These are phyloP conservation scores for Trametes cingulata DNA, from an alignment of 768 basidiomycete genomes.

Conservation along the genomic window DNA sequence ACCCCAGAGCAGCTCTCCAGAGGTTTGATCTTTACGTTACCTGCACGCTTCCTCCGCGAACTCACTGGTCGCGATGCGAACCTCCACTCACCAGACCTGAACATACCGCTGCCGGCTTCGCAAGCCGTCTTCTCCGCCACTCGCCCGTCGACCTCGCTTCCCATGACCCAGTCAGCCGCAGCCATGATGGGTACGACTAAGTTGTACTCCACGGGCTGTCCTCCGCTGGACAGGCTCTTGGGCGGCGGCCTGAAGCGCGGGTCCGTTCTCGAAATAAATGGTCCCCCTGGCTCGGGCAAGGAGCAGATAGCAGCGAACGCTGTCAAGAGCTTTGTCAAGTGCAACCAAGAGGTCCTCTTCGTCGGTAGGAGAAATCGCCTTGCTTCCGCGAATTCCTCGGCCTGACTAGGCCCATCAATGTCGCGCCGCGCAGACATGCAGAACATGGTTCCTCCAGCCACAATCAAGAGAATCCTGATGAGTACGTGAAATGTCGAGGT, in stretches of 20 bases:
- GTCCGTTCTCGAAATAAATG: conserved; percentile 70
- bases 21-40: conserved; percentile 40
- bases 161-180: conserved; percentile 60
- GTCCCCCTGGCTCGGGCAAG: conserved; percentile 73
- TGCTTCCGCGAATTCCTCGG: conserved; percentile 22
- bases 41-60: conserved; percentile 3
- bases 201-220: conserved; percentile 44
- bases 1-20: conserved; percentile 50
- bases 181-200: conserved; percentile 35
- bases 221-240: conserved; percentile 57
- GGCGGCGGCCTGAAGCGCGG: conserved; percentile 64
- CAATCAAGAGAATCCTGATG: conserved; percentile 32
- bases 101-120: conserved; percentile 46
- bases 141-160: conserved; percentile 31
- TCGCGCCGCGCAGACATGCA: conserved; percentile 44
- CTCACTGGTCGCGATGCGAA: conserved; percentile 5
- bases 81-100: conserved; percentile 45
- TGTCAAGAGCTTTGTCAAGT: conserved; percentile 47
- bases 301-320: conserved; percentile 55
- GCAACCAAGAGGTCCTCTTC: conserved; percentile 57
- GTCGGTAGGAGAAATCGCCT: conserved; percentile 47
- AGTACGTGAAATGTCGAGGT: conserved; percentile 17
- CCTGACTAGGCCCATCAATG: conserved; percentile 4
- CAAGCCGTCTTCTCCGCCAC: conserved; percentile 47
- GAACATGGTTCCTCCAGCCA: conserved; percentile 44